Evolutionary conservation across 345 rosid genomes (phyloP).

Genomic region (Heritiera littoralis): DNA sequence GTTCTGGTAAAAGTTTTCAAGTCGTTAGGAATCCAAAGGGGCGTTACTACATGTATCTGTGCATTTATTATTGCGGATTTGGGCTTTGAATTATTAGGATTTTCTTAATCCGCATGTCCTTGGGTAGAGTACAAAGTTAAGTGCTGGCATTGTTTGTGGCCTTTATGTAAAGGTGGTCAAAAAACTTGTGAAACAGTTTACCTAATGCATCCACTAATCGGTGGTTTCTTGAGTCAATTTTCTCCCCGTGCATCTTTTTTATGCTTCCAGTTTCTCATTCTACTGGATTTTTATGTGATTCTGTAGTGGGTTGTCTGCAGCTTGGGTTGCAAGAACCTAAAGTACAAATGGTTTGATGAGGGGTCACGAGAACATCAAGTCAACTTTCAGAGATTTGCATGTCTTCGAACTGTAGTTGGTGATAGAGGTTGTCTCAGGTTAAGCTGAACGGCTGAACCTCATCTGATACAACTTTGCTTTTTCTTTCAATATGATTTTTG

Average conservation of each 20-base stretch:
- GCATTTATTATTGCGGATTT: slow-evolving; percentile 16
- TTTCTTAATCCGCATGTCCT: slow-evolving; percentile 14
- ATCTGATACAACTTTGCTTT: background rate
- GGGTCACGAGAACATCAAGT: background rate
- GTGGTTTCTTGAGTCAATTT: slow-evolving; percentile 27
- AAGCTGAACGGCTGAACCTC: background rate
- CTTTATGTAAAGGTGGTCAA: background rate
- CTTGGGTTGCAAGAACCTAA: background rate
- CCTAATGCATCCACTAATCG: slow-evolving; percentile 41
- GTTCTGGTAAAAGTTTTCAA: slow-evolving; percentile 21
- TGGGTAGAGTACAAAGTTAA: slow-evolving; percentile 14
- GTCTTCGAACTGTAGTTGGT: no score
- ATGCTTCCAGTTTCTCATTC: background rate
- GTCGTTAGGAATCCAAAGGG: slow-evolving; percentile 18
- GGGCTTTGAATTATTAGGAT: slow-evolving; percentile 10
- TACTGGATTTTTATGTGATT: background rate
- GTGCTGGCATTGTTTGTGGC: slow-evolving; percentile 15
- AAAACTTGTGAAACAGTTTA: slow-evolving; percentile 14
- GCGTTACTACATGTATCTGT: slow-evolving; percentile 19
- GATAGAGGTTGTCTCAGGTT: no score
- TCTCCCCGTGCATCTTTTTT: background rate
- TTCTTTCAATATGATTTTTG: background rate
- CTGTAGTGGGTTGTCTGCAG: background rate
- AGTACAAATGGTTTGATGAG: background rate
- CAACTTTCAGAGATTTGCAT: background rate